Evolutionary conservation across 306 rosid genomes (phyloP), one percentile per base, ranked within the genome.

Genomic region (Prunus mongolica): DNA sequence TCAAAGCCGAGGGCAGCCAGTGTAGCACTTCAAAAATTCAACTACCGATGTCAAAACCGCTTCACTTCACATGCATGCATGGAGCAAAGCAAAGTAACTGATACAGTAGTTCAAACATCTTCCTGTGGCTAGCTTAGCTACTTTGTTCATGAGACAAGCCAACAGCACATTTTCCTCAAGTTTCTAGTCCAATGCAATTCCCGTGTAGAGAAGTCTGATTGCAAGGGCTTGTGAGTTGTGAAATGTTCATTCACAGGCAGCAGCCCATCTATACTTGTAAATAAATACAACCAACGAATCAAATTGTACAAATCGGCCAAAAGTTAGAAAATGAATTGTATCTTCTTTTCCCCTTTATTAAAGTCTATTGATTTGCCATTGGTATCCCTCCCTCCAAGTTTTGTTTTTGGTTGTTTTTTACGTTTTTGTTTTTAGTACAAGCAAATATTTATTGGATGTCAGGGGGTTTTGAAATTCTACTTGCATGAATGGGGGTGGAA

Each of bases 11-110:
- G 41, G 20, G 18, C 73, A 30, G 67, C 75, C 69, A 58, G 55
- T 57, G 20, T 57, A 69, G 79, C 74, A 34, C 27, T 58, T 44
- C 20, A 19, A n/a, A 8, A 46, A 27, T 70, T 71, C 86, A 46
- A 61, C 73, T 45, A 68, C 76, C 66, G 76, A 79, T 60, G 22
- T 12, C 19, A 25, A 50, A 60, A 44, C 51, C 19, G 38, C 30
- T 77, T 67, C 46, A 68, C 65, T 55, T 41, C 28, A 3, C 61
- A 44, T 41, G 76, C 54, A 56, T 0, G 44, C 44, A 50, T 32
- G 30, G 7, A 50, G 18, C 54, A 44, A 50, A 28, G 25, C 61
- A 11, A 28, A 60, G 34, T 25, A 8, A 18, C 19, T 44, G 41
- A 45, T 22, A 45, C 47, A 44, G 58, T 27, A 22, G 55, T 27